Evolutionary conservation across 2,329 filamentous ascomycete genomes (phyloP), one percentile per base, ranked within the genome.

Genomic region (Pseudocercospora vitis): DNA sequence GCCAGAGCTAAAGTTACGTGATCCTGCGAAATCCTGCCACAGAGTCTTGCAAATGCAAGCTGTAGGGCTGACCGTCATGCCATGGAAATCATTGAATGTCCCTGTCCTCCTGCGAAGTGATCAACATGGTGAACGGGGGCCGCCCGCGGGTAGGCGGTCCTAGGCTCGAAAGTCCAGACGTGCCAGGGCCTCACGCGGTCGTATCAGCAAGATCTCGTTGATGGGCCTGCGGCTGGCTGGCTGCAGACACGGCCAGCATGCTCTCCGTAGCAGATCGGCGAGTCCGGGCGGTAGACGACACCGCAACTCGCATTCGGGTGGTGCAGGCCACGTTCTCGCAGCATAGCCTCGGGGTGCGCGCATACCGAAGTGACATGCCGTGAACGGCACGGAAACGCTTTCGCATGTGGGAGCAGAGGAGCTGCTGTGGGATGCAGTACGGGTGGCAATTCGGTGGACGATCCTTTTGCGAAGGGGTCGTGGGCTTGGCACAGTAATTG

Each of bases 21-120:
- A 45, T 45, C 40, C 40, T 45, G n/a, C 40, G 11, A 24, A 26
- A 45, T 45, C 40, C 40, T 45, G 40, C 14, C 40, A 45, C 40
- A 29, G 24, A 45, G 11, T 45, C 24, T 18, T 45, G 40, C 12
- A 29, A n/a, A 21, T 28, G 21, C 23, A 45, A 26, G 40, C 23
- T 24, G 40, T 45, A 45, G 26, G 26, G 26, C 26, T 29, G 26
- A 29, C 26, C 6, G 26, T 29, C 11, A 11, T 11, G 6, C 6
- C 26, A 29, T 11, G 6, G 26, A 11, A 29, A 29, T 29, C 26
- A 29, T 29, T n/a, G n/a, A n/a, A n/a, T n/a, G n/a, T n/a, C n/a
- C n/a, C n/a, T n/a, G n/a, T n/a, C n/a, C n/a, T n/a, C n/a, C n/a
- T n/a, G n/a, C n/a, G n/a, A n/a, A n/a, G n/a, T n/a, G n/a, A n/a